Evolutionary conservation across 495 filamentous ascomycete species (phyloP), one percentile per base, ranked within the genome.

Genomic region (Annulohypoxylon maeteangense): DNA sequence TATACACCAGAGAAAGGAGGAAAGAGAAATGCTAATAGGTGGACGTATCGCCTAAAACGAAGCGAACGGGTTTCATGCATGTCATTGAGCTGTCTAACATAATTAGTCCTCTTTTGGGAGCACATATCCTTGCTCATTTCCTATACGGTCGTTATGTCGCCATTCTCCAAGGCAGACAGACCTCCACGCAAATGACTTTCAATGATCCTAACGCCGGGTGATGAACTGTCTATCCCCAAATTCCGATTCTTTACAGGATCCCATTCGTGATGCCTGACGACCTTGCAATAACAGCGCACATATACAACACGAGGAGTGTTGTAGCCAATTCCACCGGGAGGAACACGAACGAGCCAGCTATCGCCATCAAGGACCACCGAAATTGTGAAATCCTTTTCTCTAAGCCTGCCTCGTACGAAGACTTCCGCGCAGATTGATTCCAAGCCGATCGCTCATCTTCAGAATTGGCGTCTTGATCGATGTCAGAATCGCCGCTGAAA

Each of bases 291-390:
- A 65, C 65, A 38, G 60, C 67, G 40, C 67, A 70, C 61, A 75
- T 77, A 70, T 75, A 77, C 75, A 77, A 65, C 54, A 75, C 73
- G 54, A 77, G 67, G 42, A 77, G 51, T 48, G 73, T 72, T 42
- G 65, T 70, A 20, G 75, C 75, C 29, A 77, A 53, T 61, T 75
- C 65, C 2, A 59, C 14, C 8, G 75, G 75, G 2, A 77, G 65
- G 45, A 73, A 72, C 42, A 77, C 74, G 44, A 75, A 77, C 32
- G 65, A 63, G 34, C 56, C 45, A 25, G 70, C 68, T 53, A 75
- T 70, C 31, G 65, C 73, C 62, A 74, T 55, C 23, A 77, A 32
- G 14, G 70, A 72, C 73, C 73, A 75, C 16, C 73, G 75, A 54
- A 74, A 75, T 60, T 32, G 73, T 38, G 68, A 44, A 25, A 77